Evolutionary conservation across 768 basidiomycete species (phyloP).

Genomic region (Clavulina sp.): DNA sequence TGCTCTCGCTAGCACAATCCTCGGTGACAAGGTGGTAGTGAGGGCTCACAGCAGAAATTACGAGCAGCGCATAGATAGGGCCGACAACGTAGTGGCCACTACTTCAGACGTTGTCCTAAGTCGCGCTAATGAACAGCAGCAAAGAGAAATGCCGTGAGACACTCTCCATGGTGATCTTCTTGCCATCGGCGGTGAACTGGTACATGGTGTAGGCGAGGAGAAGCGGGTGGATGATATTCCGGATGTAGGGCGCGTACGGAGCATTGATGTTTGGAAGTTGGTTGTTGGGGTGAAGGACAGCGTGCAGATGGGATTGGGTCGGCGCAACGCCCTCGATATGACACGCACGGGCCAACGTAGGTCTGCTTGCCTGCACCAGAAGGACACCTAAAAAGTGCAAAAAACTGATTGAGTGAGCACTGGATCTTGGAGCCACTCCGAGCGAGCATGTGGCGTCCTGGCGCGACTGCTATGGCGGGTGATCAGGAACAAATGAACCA

Average conservation of each 20-base stretch:
- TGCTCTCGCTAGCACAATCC: conserved; percentile 43
- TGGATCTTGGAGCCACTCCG: not conserved
- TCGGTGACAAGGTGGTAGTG: conserved; percentile 94
- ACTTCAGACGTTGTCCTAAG: conserved; percentile 84
- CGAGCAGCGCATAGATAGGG: conserved; percentile 76
- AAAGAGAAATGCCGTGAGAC: conserved; percentile 85
- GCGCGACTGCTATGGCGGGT: not conserved
- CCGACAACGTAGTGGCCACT: conserved; percentile 56
- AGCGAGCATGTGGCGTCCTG: not conserved
- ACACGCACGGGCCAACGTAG: conserved; percentile 55
- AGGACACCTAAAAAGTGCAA: not conserved
- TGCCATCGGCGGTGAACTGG: conserved; percentile 67
- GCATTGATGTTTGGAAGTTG: too few species aligned
- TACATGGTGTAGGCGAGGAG: conserved; percentile 83
- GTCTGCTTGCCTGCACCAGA: conserved; percentile 69
- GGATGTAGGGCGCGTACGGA: conserved; percentile 81
- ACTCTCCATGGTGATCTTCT: conserved; percentile 65
- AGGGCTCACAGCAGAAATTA: conserved; percentile 65
- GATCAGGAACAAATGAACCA: too few species aligned
- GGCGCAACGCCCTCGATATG: too few species aligned
- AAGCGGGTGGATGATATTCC: conserved; percentile 77
- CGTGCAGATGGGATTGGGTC: too few species aligned
- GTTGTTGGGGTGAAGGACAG: too few species aligned
- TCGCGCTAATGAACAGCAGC: conserved; percentile 67
- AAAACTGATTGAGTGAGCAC: not conserved